A percentile compares a stretch with the other conserved stretches of the same genome.
These are phyloP conservation scores for Gloeophyllum trabeum DNA, from an alignment of 768 basidiomycete species.

Conservation along the genomic window DNA sequence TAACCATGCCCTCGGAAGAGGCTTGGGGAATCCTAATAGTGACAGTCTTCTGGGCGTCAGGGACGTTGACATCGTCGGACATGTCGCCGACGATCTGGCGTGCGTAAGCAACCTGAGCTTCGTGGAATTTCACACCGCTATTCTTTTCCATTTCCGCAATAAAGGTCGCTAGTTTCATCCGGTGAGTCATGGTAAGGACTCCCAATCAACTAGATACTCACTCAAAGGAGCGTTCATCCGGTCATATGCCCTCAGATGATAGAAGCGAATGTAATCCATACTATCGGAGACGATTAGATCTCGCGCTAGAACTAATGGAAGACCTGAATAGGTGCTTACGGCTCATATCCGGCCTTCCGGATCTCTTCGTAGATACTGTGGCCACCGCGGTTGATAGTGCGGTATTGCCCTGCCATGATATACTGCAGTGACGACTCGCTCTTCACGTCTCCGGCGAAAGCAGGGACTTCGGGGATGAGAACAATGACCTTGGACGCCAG, in stretches of 20 bases:
- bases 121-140: slow-evolving; percentile 70
- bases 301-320: too few relatives aligned
- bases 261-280: slow-evolving; percentile 82
- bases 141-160: slow-evolving; percentile 63
- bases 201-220: slow-evolving; percentile 16
- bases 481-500: slow-evolving; percentile 59
- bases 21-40: slow-evolving; percentile 46
- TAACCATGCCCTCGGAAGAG: slow-evolving; percentile 33
- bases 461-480: slow-evolving; percentile 84
- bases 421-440: slow-evolving; percentile 50
- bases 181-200: neutral
- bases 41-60: slow-evolving; percentile 37
- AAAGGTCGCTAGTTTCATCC: slow-evolving; percentile 21
- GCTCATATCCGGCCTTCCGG: slow-evolving; percentile 65
- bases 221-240: slow-evolving; percentile 71
- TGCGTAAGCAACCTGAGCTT: slow-evolving; percentile 81
- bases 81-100: slow-evolving; percentile 60
- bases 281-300: slow-evolving; percentile 28
- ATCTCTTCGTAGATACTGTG: slow-evolving; percentile 79
- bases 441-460: slow-evolving; percentile 80
- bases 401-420: slow-evolving; percentile 83
- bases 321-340: slow-evolving; percentile 32
- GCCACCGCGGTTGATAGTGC: slow-evolving; percentile 86
- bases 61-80: slow-evolving; percentile 15
- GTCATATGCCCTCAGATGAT: slow-evolving; percentile 87